These are phyloP conservation scores for Solanum clarkiae DNA, from an alignment of 257 asterid species.

Conservation along the genomic window DNA sequence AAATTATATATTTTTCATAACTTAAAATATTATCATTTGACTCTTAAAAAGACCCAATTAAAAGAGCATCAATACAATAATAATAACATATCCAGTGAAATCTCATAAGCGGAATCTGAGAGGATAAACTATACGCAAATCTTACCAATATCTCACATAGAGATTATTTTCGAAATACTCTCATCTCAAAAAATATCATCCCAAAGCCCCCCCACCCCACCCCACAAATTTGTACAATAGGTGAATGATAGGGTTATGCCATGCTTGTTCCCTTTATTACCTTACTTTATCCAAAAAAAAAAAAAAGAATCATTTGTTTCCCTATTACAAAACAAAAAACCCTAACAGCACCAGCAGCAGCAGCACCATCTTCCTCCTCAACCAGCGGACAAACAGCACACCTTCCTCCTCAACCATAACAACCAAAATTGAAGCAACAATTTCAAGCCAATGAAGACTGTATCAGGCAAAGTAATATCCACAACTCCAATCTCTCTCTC, in stretches of 20 bases:
- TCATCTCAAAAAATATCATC: too few species aligned
- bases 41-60: too few species aligned
- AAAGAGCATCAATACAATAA: too few species aligned
- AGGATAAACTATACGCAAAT: too few species aligned
- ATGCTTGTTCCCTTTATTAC: background rate
- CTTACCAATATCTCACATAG: too few species aligned
- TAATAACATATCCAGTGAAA: too few species aligned
- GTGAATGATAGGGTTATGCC: background rate
- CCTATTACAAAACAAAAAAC: background rate
- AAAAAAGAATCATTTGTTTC: background rate
- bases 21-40: too few species aligned
- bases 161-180: too few species aligned
- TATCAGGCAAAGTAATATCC: constrained; percentile 26
- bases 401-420: background rate
- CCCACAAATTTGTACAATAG: too few species aligned
- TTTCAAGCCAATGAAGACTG: constrained; percentile 22
- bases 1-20: too few species aligned
- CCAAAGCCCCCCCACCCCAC: too few species aligned
- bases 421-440: background rate
- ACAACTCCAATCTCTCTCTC: constrained; percentile 29
- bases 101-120: too few species aligned
- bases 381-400: background rate
- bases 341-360: background rate
- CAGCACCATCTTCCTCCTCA: background rate
- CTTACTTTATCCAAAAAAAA: background rate